Conservation (phyloP, 441 rosid species). For the Erodium texanum region DNA sequence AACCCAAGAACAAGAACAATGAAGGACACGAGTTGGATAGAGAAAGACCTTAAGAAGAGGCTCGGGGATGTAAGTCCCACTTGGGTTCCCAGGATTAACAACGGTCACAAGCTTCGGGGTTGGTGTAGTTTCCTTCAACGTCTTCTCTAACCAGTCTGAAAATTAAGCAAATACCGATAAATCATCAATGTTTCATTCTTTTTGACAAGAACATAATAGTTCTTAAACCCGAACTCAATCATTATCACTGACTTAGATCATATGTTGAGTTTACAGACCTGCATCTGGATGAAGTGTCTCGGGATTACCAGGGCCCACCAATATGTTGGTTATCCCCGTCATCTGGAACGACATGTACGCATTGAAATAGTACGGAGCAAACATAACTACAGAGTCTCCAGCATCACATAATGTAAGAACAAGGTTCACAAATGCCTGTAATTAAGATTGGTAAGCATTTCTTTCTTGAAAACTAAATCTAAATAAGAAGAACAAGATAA, state of each 20-base stretch:
- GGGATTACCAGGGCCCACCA: slow-evolving; percentile 72
- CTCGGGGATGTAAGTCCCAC: slow-evolving; percentile 86
- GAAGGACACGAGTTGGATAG: background rate
- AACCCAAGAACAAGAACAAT: slow-evolving; percentile 6
- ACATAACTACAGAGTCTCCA: slow-evolving; percentile 90
- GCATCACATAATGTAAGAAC: slow-evolving; percentile 83
- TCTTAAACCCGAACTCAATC: background rate
- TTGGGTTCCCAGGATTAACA: slow-evolving; percentile 95
- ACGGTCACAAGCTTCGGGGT: slow-evolving; percentile 85
- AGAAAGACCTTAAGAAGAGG: slow-evolving; percentile 62
- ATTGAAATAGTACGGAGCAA: slow-evolving; percentile 96
- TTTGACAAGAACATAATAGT: too few relatives aligned
- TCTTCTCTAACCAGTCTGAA: slow-evolving; percentile 86
- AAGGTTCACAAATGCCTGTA: slow-evolving; percentile 91
- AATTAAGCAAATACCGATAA: slow-evolving; percentile 19
- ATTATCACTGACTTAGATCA: background rate
- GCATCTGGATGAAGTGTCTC: slow-evolving; percentile 85
- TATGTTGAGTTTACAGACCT: slow-evolving; percentile 31
- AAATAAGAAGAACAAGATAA: background rate
- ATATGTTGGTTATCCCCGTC: slow-evolving; percentile 83
- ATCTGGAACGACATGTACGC: slow-evolving; percentile 98
- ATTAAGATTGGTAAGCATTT: slow-evolving; percentile 15
- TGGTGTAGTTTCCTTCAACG: slow-evolving; percentile 55
- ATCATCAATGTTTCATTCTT: slow-evolving; percentile 4
- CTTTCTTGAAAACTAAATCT: slow-evolving; percentile 4